Evolutionary conservation across 1,284 basidiomycete species (phyloP).

Genomic region (Ustilago trichophora): DNA sequence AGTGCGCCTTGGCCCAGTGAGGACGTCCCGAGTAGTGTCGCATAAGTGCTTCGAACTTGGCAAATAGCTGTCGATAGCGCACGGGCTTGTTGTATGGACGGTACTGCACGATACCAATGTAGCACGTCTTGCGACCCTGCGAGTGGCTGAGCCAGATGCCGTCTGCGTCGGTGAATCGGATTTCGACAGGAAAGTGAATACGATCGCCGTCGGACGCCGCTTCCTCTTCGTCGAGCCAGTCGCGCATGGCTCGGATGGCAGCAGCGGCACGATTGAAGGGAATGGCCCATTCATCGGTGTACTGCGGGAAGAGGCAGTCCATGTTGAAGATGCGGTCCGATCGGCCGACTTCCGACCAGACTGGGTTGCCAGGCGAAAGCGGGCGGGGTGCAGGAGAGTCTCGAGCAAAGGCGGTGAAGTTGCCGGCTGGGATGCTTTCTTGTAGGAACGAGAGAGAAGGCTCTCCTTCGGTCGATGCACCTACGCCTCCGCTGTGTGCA

Average conservation of each 20-base stretch:
- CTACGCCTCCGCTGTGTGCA: conserved; percentile 12
- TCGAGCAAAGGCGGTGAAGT: conserved; percentile 22
- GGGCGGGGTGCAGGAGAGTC: conserved; percentile 36
- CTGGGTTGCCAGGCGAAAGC: conserved; percentile 27
- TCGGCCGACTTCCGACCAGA: conserved; percentile 48
- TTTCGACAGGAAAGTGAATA: conserved; percentile 91
- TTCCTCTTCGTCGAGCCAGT: conserved; percentile 77
- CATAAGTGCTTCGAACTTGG: conserved; percentile 80
- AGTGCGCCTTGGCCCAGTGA: conserved; percentile 97
- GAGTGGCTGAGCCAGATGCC: conserved; percentile 94
- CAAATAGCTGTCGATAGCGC: conserved; percentile 84
- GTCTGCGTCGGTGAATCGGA: conserved; percentile 86
- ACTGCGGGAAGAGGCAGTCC: conserved; percentile 65
- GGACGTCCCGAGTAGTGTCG: conserved; percentile 81
- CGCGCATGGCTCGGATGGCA: conserved; percentile 78
- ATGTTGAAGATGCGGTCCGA: conserved; percentile 64
- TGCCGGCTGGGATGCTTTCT: conserved; percentile 22
- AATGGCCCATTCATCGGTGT: conserved; percentile 82
- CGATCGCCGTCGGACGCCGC: conserved; percentile 76
- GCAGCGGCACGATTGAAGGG: conserved; percentile 72
- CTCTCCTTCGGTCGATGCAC: conserved; percentile 24
- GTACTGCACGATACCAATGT: conserved; percentile 96
- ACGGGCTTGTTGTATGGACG: conserved; percentile 89
- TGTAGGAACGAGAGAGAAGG: conserved; percentile 19
- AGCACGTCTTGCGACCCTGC: conserved; percentile 81